phyloP scores from a whole-genome alignment of 2,329 filamentous ascomycete species.

The Verticillium alfalfae region DNA sequence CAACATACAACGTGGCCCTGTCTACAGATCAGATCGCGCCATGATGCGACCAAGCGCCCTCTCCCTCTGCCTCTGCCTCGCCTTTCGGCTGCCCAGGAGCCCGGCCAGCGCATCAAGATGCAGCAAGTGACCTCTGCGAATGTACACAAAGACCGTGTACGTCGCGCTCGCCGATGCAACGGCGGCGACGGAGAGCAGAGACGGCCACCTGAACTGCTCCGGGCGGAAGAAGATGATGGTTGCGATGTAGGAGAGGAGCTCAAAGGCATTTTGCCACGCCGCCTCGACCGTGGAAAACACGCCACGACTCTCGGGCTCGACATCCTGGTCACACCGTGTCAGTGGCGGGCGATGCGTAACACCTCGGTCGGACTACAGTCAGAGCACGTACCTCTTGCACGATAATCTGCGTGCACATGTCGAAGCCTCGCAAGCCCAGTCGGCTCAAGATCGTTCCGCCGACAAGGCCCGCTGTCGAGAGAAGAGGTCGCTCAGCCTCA shows the following conservation, averaged over 20 bases:
- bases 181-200: slow-evolving; percentile 50
- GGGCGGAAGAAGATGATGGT: slow-evolving; percentile 62
- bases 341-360: neutral
- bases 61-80: neutral
- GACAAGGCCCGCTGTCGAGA: slow-evolving; percentile 42
- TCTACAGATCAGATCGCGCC: neutral
- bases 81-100: neutral
- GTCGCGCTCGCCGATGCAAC: slow-evolving; percentile 40
- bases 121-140: neutral
- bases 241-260: slow-evolving; percentile 59
- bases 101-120: neutral
- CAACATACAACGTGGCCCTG: neutral
- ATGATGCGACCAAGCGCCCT: neutral
- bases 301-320: slow-evolving; percentile 53
- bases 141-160: slow-evolving; percentile 49
- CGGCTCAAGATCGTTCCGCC: slow-evolving; percentile 49
- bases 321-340: slow-evolving; percentile 32
- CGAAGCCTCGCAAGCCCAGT: slow-evolving; percentile 56
- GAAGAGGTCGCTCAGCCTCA: slow-evolving; percentile 13
- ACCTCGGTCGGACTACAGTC: neutral
- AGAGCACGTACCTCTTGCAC: slow-evolving; percentile 50
- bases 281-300: slow-evolving; percentile 65
- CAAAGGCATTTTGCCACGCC: slow-evolving; percentile 63
- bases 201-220: slow-evolving; percentile 59
- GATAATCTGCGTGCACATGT: slow-evolving; percentile 54